Percentiles rank a stretch among this genome's conserved stretches.
Conservation (phyloP, 805 yeast species). For the Isabelozyma rhagii region DNA sequence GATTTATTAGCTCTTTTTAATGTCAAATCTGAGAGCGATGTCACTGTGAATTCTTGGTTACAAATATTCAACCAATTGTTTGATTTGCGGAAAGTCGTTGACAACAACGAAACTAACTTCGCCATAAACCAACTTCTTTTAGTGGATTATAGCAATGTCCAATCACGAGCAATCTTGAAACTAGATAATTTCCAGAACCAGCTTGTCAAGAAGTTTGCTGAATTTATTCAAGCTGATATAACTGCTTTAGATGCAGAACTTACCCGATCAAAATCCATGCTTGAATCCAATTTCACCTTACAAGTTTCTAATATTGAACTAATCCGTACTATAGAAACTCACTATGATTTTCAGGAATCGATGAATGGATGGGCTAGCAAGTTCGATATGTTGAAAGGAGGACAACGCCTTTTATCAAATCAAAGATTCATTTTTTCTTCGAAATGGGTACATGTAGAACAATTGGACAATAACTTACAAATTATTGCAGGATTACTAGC, state of each 20-base stretch:
- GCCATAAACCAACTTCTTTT: conserved; percentile 35
- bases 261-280: conserved; percentile 21
- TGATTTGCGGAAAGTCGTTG: conserved; percentile 45
- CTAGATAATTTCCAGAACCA: conserved; percentile 59
- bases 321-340: conserved; percentile 34
- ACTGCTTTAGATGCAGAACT: conserved; percentile 27
- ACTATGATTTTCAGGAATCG: conserved; percentile 6
- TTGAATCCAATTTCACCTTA: conserved; percentile 32
- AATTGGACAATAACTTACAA: conserved; percentile 48
- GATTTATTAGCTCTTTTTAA: conserved; percentile 28
- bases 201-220: conserved; percentile 39
- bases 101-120: conserved; percentile 40
- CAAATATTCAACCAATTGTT: conserved; percentile 42
- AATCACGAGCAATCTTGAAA: conserved; percentile 47
- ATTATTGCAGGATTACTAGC: conserved; percentile 38
- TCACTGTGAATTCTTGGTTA: conserved; percentile 47
- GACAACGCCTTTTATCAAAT: conserved; percentile 39
- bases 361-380: conserved; percentile 12
- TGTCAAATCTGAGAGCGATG: conserved; percentile 9
- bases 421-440: conserved; percentile 47
- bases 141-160: conserved; percentile 53
- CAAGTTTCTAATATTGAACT: conserved; percentile 33
- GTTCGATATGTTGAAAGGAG: conserved; percentile 7
- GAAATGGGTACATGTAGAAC: conserved; percentile 63
- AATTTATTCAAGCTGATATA: conserved; percentile 28